These are phyloP conservation scores for Isoetes taiwanensis DNA, from an alignment of 75 land plant species.

Conservation along the genomic window DNA sequence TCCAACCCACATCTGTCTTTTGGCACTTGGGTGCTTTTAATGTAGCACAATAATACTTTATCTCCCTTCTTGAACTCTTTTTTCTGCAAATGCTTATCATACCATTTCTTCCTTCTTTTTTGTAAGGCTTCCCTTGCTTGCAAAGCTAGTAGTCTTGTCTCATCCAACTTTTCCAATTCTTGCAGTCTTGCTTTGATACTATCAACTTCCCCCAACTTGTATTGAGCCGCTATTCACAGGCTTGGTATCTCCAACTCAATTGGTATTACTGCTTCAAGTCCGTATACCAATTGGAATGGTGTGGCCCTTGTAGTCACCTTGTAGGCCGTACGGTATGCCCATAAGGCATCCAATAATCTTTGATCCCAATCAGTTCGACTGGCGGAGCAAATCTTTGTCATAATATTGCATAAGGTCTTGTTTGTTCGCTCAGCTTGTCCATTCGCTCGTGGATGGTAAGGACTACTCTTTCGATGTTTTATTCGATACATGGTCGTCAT, in stretches of 20 bases:
- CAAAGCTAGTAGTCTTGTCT: neutral
- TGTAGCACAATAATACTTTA: neutral
- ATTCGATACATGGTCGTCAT: too few relatives aligned
- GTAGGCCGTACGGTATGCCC: neutral
- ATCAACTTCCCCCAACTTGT: neutral
- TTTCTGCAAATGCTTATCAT: conserved; percentile 5
- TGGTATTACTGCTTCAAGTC: too few relatives aligned
- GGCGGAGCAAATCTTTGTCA: too few relatives aligned
- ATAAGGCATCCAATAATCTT: neutral
- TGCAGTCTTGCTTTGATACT: neutral
- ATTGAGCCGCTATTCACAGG: neutral
- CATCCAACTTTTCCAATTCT: neutral
- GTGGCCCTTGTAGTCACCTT: neutral
- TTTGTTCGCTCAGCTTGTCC: too few relatives aligned
- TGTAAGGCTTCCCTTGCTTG: neutral
- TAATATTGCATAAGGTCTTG: too few relatives aligned
- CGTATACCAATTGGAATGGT: neutral
- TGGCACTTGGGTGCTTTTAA: neutral
- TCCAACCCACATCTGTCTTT: neutral
- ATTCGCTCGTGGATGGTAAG: too few relatives aligned
- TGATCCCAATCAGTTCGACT: too few relatives aligned
- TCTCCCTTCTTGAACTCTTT: too few relatives aligned
- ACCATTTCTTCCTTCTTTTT: neutral
- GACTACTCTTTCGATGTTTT: too few relatives aligned
- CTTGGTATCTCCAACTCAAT: too few relatives aligned